Base-by-base conservation (phyloP, 768 basidiomycete genomes). In the Boletus rex-veris region DNA sequence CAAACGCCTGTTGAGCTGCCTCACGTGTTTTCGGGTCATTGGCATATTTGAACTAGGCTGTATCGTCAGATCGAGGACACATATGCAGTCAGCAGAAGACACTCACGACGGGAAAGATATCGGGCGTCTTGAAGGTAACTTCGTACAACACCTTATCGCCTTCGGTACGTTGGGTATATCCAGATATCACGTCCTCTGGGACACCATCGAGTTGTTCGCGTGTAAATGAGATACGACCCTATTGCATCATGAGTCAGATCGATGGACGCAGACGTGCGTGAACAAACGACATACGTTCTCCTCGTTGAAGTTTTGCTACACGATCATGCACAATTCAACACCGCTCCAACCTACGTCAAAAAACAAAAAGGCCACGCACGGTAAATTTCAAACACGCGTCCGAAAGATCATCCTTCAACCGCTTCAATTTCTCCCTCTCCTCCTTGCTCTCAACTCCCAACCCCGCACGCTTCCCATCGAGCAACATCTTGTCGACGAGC, bases 241-340 rank as follows among this genome's bases (percentile, higher is more conserved):
- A 50, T 18, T 11, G 41, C 0, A 18, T 44, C 33, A 35, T 35
- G 4, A n/a, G 45, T 52, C 43, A 19, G 52, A 45, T 38, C 40
- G 15, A 48, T 42, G 44, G 30, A 33, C 18, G 14, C 9, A 9
- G 1, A 24, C 7, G 12, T 33, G 11, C 6, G 11, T 28, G 7
- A 14, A 11, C 12, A 26, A 42, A 6, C 7, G 12, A 61, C 75
- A 46, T 59, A 88, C 90, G 40, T 86, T 85, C 65, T 94, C 92
- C 69, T 95, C 91, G 61, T 92, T 92, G 73, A 87, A 91, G 73
- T 92, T 90, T 85, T 88, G 90, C 86, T 89, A 53, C 10, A 39
- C 51, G 42, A 57, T 41, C 24, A 43, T 9, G n/a, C 26, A 18
- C 5, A 15, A 40, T 41, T 50, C 33, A 50, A 11, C 12, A 11